A percentile compares a stretch with the other conserved stretches of the same genome.
Conservation (phyloP, 352 stramenopile genomes). For the Pythium diclinum region DNA sequence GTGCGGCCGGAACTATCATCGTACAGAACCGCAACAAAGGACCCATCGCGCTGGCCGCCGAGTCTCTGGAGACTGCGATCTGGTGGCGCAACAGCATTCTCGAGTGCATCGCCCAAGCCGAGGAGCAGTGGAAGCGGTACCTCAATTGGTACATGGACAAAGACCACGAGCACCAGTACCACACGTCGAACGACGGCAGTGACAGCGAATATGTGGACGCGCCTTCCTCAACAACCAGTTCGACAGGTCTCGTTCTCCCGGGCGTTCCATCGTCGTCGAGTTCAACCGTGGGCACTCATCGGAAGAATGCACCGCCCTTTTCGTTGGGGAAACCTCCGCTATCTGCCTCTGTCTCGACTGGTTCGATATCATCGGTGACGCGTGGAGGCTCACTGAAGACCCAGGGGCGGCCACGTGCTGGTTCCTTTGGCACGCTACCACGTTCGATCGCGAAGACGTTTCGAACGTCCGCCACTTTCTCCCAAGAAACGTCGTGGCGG, state of each 20-base stretch:
- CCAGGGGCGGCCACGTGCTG: conserved; percentile 33
- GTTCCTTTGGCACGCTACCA: conserved; percentile 69
- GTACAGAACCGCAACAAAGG: conserved; percentile 67
- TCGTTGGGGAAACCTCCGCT: conserved; percentile 19
- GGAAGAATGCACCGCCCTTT: conserved; percentile 13
- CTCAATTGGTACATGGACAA: conserved; percentile 87
- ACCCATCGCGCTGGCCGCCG: conserved; percentile 70
- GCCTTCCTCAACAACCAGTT: neutral
- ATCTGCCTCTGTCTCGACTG: conserved; percentile 13
- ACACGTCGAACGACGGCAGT: neutral
- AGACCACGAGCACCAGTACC: conserved; percentile 37
- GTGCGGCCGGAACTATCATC: conserved; percentile 65
- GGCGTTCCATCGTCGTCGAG: neutral
- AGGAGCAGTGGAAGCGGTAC: conserved; percentile 85
- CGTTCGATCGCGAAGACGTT: conserved; percentile 81
- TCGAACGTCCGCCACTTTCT: conserved; percentile 72
- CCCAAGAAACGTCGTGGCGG: conserved; percentile 70
- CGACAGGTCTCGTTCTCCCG: neutral
- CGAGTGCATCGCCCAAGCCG: conserved; percentile 78
- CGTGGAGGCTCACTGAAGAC: conserved; percentile 13
- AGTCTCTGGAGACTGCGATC: conserved; percentile 77
- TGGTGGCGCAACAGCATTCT: conserved; percentile 87
- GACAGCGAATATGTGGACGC: conserved; percentile 12
- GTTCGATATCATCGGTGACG: conserved; percentile 14
- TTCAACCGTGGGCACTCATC: neutral